These are phyloP conservation scores for Lathyrus oleraceus DNA, from an alignment of 306 rosid species.

Conservation along the genomic window DNA sequence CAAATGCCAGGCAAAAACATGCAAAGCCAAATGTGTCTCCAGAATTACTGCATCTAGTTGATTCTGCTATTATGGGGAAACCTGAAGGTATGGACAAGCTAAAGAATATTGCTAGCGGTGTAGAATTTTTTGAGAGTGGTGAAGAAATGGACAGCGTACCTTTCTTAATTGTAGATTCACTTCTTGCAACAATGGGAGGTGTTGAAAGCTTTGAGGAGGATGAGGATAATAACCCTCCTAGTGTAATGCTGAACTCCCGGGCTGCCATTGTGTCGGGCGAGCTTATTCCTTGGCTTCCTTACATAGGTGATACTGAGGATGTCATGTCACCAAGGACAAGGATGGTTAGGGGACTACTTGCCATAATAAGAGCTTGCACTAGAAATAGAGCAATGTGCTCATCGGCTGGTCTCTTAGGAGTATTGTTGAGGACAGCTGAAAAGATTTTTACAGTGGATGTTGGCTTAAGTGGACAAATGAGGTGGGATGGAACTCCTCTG, in stretches of 20 bases:
- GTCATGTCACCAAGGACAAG: slow-evolving; percentile 92
- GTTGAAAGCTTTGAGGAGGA: slow-evolving; percentile 98
- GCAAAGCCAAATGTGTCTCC: slow-evolving; percentile 89
- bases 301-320: slow-evolving; percentile 65
- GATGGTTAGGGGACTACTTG: slow-evolving; percentile 94
- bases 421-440: slow-evolving; percentile 81
- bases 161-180: slow-evolving; percentile 86
- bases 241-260: slow-evolving; percentile 97
- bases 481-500: slow-evolving; percentile 94
- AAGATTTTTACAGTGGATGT: slow-evolving; percentile 64
- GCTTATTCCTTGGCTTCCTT: slow-evolving; percentile 95
- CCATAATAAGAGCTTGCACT: slow-evolving; percentile 90
- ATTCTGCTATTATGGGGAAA: slow-evolving; percentile 99
- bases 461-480: slow-evolving; percentile 61
- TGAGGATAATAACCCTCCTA: slow-evolving; percentile 90
- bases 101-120: slow-evolving; percentile 84
- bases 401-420: slow-evolving; percentile 87
- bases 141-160: slow-evolving; percentile 76
- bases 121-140: slow-evolving; percentile 67
- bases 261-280: slow-evolving; percentile 96
- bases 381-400: slow-evolving; percentile 99
- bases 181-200: slow-evolving; percentile 98
- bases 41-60: slow-evolving; percentile 90
- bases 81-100: slow-evolving; percentile 85
- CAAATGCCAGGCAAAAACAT: slow-evolving; percentile 67